Evolutionary conservation across 2,329 filamentous ascomycete species (phyloP), one percentile per base, ranked within the genome.

Genomic region (Aspergillus sergii): DNA sequence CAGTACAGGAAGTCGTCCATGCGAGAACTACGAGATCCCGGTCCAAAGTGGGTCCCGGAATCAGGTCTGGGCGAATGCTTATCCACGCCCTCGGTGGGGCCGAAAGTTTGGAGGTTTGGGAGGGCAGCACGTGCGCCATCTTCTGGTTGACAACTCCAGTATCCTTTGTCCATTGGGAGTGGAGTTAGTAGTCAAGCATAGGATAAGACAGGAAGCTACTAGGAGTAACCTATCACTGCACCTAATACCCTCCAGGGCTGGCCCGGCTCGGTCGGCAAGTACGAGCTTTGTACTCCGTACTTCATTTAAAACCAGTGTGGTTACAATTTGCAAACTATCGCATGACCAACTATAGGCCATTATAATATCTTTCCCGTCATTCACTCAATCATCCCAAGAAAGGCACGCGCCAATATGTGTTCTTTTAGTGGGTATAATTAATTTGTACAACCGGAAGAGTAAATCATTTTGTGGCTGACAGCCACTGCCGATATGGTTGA

Each of bases 1-100:
- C 51, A 55, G 32, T 55, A 16, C 51, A 36, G 7, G 26, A 5
- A 12, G 10, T 16, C 10, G 21, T 39, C 8, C n/a, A 55, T 55
- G 9, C 26, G n/a, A 36, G 4, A 32, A 34, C n/a, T 19, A 12
- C 23, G 12, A 28, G 45, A 48, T 28, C 23, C 43, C 26, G 14
- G 16, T 30, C 12, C 12, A 2, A 6, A 10, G 51, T 55, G 51
- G 51, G 32, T 34, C 51, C 16, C 12, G 12, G 30, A 39, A 58
- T 28, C 10, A 36, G 3, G 26, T 36, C 57, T 59, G 57, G 57
- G 57, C 57, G 48, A 59, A 59, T 59, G 57, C 57, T 59, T 59
- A 55, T 36, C 30, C 51, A 55, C 30, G 32, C n/a, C 28, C 48
- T 32, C 48, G 3, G 51, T 55, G 51, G 51, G 51, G 51, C 32